These are phyloP conservation scores for Pyrrhoderma noxium DNA, from an alignment of 1,284 basidiomycete genomes.

Conservation along the genomic window DNA sequence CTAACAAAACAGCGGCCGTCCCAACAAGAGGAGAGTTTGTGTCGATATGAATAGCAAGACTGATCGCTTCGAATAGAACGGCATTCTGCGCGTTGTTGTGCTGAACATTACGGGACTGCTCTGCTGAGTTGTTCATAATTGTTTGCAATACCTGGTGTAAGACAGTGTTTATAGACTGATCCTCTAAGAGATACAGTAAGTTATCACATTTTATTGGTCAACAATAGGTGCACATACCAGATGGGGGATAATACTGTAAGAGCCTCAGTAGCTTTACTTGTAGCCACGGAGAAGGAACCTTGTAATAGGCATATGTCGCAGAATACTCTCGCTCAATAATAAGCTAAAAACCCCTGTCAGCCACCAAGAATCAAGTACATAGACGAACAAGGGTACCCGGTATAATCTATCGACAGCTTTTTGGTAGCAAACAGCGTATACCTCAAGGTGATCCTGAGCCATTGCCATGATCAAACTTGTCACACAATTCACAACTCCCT, in stretches of 20 bases:
- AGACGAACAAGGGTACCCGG: slow-evolving; percentile 52
- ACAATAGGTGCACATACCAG: slow-evolving; percentile 46
- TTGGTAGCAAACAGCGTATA: slow-evolving; percentile 86
- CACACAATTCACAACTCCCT: slow-evolving; percentile 94
- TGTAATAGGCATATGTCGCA: slow-evolving; percentile 92
- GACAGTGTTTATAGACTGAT: slow-evolving; percentile 69
- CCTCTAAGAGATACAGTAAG: slow-evolving; percentile 48
- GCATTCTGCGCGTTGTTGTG: slow-evolving; percentile 99
- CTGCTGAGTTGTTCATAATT: slow-evolving; percentile 89
- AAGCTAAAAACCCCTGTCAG: slow-evolving; percentile 44
- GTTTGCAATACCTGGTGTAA: slow-evolving; percentile 84
- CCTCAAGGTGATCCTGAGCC: slow-evolving; percentile 89
- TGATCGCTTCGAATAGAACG: slow-evolving; percentile 97
- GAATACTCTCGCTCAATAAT: slow-evolving; percentile 87
- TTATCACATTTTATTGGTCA: neutral
- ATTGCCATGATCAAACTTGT: slow-evolving; percentile 92
- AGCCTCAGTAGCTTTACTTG: slow-evolving; percentile 94
- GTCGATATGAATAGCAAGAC: slow-evolving; percentile 95
- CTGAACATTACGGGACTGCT: slow-evolving; percentile 91
- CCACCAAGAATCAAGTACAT: neutral
- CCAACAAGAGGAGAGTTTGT: slow-evolving; percentile 85
- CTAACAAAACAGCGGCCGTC: slow-evolving; percentile 87
- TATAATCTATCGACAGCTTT: slow-evolving; percentile 89
- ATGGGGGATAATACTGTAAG: slow-evolving; percentile 92
- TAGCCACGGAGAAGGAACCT: slow-evolving; percentile 95